phyloP scores from a whole-genome alignment of 768 basidiomycete genomes.

The Rhizopogon vesiculosus region DNA sequence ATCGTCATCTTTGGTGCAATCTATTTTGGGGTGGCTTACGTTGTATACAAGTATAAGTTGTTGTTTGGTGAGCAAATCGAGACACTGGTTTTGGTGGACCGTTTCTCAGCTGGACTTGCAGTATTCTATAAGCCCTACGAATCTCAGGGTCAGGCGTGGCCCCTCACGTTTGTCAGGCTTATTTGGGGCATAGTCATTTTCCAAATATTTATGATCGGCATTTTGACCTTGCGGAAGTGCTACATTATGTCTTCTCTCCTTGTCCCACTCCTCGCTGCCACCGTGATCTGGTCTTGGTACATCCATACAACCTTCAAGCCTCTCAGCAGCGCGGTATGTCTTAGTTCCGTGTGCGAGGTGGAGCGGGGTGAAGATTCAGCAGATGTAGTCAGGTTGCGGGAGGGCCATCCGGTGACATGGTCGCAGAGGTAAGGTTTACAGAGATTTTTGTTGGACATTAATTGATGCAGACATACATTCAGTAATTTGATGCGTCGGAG shows the following conservation, averaged over 20 bases:
- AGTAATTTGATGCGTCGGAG: constrained; percentile 83
- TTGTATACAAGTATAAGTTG: constrained; percentile 98
- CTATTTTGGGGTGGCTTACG: constrained; percentile 94
- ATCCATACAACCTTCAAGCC: constrained; percentile 63
- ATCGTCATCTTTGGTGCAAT: constrained; percentile 93
- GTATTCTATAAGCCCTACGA: constrained; percentile 99
- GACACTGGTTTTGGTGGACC: neutral
- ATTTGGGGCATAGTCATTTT: constrained; percentile 93
- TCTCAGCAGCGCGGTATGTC: constrained; percentile 75
- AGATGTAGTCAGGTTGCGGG: constrained; percentile 67
- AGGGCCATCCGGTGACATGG: constrained; percentile 84
- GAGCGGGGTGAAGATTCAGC: constrained; percentile 85
- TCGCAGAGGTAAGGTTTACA: constrained; percentile 67
- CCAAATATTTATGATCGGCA: constrained; percentile 94
- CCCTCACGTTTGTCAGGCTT: constrained; percentile 87
- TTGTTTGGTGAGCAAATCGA: constrained; percentile 67
- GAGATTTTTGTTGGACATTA: neutral
- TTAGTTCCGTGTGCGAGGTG: constrained; percentile 86
- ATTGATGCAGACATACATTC: constrained; percentile 1
- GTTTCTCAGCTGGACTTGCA: constrained; percentile 24
- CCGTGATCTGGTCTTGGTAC: constrained; percentile 78
- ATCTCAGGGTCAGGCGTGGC: constrained; percentile 97
- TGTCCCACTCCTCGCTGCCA: constrained; percentile 70
- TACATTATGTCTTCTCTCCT: constrained; percentile 59
- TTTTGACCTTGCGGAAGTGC: constrained; percentile 69